A percentile compares a stretch with the other conserved stretches of the same genome.
Conservation (phyloP, 768 basidiomycete species). For the Fibroporia radiculosa region DNA sequence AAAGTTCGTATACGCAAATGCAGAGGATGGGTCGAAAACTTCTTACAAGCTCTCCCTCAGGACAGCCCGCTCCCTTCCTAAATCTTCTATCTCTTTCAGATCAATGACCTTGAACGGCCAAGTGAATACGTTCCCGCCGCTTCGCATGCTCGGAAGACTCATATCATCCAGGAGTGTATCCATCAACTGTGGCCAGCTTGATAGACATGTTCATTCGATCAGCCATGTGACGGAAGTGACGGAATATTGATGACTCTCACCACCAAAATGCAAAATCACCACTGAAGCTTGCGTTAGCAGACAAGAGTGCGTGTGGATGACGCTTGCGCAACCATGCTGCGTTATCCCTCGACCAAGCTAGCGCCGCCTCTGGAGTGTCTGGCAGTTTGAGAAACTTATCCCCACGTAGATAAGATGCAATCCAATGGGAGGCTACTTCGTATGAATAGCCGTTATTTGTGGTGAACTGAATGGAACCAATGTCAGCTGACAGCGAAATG, state of each 20-base stretch:
- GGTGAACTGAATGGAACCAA: conserved; percentile 35
- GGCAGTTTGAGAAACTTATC: conserved; percentile 45
- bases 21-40: too few species aligned
- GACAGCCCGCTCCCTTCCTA: conserved; percentile 43
- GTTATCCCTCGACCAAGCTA: conserved; percentile 32
- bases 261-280: conserved; percentile 42
- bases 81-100: conserved; percentile 36
- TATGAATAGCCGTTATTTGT: conserved; percentile 45
- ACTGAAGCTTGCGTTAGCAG: conserved; percentile 47
- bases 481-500: not conserved
- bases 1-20: too few species aligned
- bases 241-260: conserved; percentile 23
- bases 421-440: conserved; percentile 57
- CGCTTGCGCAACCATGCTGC: conserved; percentile 49
- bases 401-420: conserved; percentile 50
- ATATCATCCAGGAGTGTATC: conserved; percentile 58
- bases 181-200: conserved; percentile 52
- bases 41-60: too few species aligned
- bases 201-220: not conserved
- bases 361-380: conserved; percentile 36
- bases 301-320: conserved; percentile 42
- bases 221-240: not conserved
- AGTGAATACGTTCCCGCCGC: conserved; percentile 58
- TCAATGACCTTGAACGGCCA: conserved; percentile 54
- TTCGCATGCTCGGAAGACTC: conserved; percentile 42